A percentile compares a stretch with the other conserved stretches of the same genome.
phyloP scores from a whole-genome alignment of 2,329 filamentous ascomycete genomes.

The Rutstroemia sp. region DNA sequence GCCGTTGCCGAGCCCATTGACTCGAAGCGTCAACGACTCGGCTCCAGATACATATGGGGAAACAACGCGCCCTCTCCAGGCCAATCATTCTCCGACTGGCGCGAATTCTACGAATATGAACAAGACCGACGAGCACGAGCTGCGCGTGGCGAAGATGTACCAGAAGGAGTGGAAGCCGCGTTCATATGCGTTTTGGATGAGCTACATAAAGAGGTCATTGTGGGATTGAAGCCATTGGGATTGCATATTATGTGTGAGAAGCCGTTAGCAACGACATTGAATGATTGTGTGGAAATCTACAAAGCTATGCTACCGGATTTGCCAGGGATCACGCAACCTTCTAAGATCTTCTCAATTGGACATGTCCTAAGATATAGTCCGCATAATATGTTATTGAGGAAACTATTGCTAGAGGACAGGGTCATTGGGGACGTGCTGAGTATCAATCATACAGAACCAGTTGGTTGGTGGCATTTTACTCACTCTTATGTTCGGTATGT shows the following conservation, averaged over 20 bases:
- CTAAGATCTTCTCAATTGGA: constrained; percentile 74
- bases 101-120: constrained; percentile 70
- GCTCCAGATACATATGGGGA: constrained; percentile 67
- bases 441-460: constrained; percentile 85
- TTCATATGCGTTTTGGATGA: constrained; percentile 79
- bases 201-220: constrained; percentile 75
- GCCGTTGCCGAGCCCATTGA: constrained; percentile 75
- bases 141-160: constrained; percentile 38
- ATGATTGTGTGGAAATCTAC: constrained; percentile 72
- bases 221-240: constrained; percentile 60
- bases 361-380: constrained; percentile 92
- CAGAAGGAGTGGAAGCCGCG: constrained; percentile 43
- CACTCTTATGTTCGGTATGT: constrained; percentile 72
- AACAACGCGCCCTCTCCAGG: constrained; percentile 42
- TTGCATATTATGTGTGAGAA: constrained; percentile 95
- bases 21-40: constrained; percentile 69
- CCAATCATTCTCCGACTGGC: constrained; percentile 68
- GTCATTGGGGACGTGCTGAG: constrained; percentile 80
- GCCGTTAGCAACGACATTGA: constrained; percentile 72
- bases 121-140: constrained; percentile 47
- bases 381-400: constrained; percentile 79
- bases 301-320: constrained; percentile 40
- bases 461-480: constrained; percentile 93
- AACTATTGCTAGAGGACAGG: constrained; percentile 65
- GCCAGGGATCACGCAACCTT: constrained; percentile 26